These are phyloP conservation scores for Stephania japonica DNA, from an alignment of 164 flowering plant species.

Conservation along the genomic window DNA sequence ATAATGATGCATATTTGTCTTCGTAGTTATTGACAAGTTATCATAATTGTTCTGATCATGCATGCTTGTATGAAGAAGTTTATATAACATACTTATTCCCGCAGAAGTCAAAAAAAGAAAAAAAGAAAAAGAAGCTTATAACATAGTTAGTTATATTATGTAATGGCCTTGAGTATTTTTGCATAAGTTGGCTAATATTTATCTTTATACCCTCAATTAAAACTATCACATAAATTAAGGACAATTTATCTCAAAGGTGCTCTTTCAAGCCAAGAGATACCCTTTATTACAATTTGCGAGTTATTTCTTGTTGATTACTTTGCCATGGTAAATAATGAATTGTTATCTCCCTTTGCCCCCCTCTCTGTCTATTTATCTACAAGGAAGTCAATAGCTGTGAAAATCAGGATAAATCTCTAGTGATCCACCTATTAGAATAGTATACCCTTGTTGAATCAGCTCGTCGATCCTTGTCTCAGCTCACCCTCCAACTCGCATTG, in stretches of 20 bases:
- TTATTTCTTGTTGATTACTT: neutral
- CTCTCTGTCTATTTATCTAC: neutral
- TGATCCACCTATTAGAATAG: neutral
- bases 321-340: neutral
- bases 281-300: neutral
- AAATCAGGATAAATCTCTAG: neutral
- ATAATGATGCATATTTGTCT: too few relatives aligned
- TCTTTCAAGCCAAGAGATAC: neutral
- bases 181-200: too few relatives aligned
- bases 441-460: neutral
- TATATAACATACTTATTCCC: too few relatives aligned
- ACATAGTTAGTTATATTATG: too few relatives aligned
- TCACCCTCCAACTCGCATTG: conserved; percentile 33
- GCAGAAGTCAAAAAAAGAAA: too few relatives aligned
- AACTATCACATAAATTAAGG: too few relatives aligned
- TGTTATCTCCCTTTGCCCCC: neutral
- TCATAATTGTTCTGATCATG: too few relatives aligned
- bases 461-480: neutral
- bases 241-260: neutral
- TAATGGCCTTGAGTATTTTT: too few relatives aligned
- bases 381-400: neutral
- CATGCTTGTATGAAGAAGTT: too few relatives aligned
- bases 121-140: too few relatives aligned
- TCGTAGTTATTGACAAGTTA: too few relatives aligned
- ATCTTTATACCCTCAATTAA: too few relatives aligned